Conservation (phyloP, 257 asterid genomes). For the Rhazya stricta region DNA sequence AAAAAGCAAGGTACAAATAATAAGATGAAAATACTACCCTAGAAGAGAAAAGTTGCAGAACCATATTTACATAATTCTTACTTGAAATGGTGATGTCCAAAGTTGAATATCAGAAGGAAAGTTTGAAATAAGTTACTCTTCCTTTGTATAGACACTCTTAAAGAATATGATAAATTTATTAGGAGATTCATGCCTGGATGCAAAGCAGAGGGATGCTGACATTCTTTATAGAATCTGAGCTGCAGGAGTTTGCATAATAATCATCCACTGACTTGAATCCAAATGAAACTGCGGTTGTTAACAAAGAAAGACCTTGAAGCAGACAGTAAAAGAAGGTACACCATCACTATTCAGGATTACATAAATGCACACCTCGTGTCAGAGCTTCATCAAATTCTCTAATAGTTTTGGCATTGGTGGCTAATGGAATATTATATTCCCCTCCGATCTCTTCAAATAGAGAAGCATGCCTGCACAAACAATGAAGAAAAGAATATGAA, state of each 20-base stretch:
- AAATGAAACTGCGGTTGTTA: conserved; percentile 63
- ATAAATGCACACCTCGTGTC: conserved; percentile 64
- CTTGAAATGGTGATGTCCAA: not conserved
- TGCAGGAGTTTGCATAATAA: conserved; percentile 88
- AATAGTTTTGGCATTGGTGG: conserved; percentile 74
- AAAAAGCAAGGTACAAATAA: not conserved
- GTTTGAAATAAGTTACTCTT: not conserved
- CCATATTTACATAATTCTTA: not conserved
- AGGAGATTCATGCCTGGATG: conserved; percentile 68
- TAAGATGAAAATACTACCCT: not conserved
- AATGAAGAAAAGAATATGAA: conserved; percentile 5
- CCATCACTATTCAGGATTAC: conserved; percentile 17
- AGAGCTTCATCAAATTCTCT: conserved; percentile 90
- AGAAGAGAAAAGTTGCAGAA: not conserved
- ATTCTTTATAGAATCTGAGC: conserved; percentile 73
- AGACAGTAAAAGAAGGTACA: conserved; percentile 9
- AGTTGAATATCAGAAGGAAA: not conserved
- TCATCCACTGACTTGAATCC: conserved; percentile 97
- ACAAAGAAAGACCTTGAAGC: conserved; percentile 7
- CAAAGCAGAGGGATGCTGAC: conserved; percentile 78
- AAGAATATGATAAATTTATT: not conserved
- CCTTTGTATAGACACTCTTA: not conserved
- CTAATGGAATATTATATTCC: conserved; percentile 72
- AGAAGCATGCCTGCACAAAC: conserved; percentile 68
- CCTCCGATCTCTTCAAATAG: conserved; percentile 85